Percentiles rank a stretch among this genome's conserved stretches.
Conservation (phyloP, 169 alveolate genomes). For the Plasmodium gallinaceum region DNA sequence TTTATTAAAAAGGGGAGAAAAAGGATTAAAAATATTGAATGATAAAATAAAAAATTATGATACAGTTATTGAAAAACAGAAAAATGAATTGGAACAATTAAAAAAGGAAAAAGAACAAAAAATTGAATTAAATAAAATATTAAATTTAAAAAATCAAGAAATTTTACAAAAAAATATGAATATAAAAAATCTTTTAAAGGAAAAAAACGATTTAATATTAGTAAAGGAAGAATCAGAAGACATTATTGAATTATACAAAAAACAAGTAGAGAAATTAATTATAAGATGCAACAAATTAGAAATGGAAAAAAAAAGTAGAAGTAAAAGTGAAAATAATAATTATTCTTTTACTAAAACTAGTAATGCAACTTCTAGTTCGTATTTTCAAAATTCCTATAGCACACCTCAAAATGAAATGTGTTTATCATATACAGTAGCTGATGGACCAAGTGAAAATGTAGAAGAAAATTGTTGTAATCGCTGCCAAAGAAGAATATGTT, state of each 20-base stretch:
- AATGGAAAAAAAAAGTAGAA: conserved; percentile 49
- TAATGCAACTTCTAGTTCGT: conserved; percentile 24
- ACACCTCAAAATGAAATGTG: conserved; percentile 34
- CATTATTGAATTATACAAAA: conserved; percentile 62
- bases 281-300: conserved; percentile 68
- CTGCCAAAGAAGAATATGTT: conserved; percentile 55
- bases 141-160: conserved; percentile 68
- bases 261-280: conserved; percentile 73
- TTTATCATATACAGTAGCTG: conserved; percentile 54
- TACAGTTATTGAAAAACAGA: conserved; percentile 60
- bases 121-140: conserved; percentile 56
- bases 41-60: conserved; percentile 60
- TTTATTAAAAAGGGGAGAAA: conserved; percentile 56
- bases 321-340: conserved; percentile 11
- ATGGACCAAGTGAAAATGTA: conserved; percentile 36
- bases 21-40: conserved; percentile 57
- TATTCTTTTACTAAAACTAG: conserved; percentile 30
- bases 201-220: conserved; percentile 58
- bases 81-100: conserved; percentile 42
- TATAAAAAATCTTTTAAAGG: conserved; percentile 56
- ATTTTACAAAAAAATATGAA: conserved; percentile 69
- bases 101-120: conserved; percentile 74
- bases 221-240: conserved; percentile 75
- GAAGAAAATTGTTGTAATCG: conserved; percentile 40
- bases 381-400: conserved; percentile 31